phyloP scores from a whole-genome alignment of 129 eudicot species.

The Heracleum sosnowskyi region DNA sequence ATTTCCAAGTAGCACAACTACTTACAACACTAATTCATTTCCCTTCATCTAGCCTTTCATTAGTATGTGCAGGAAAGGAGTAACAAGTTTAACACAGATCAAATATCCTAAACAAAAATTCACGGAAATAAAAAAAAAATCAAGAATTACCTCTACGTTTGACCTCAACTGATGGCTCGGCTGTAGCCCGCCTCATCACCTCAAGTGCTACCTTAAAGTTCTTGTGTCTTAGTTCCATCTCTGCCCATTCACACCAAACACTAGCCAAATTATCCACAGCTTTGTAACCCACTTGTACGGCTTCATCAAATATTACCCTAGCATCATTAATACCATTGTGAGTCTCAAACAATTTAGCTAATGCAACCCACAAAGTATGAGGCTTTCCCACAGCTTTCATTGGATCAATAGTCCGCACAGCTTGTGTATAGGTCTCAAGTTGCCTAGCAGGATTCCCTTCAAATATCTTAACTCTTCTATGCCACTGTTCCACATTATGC shows the following conservation, averaged over 20 bases:
- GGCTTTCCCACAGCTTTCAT: slow-evolving; percentile 98
- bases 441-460: slow-evolving; percentile 80
- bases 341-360: slow-evolving; percentile 76
- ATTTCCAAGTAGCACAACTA: not conserved
- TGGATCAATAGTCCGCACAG: slow-evolving; percentile 89
- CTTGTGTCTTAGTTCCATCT: slow-evolving; percentile 80
- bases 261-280: slow-evolving; percentile 87
- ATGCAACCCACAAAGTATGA: slow-evolving; percentile 92
- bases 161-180: slow-evolving; percentile 90
- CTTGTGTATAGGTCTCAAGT: slow-evolving; percentile 79
- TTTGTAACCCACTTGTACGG: slow-evolving; percentile 90
- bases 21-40: not conserved
- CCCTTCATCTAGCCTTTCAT: not conserved
- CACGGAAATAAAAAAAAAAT: not conserved
- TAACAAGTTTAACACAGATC: not conserved
- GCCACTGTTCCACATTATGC: slow-evolving; percentile 97
- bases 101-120: not conserved
- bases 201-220: slow-evolving; percentile 71
- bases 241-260: slow-evolving; percentile 98
- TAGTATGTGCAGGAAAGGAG: not conserved
- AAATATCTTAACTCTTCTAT: slow-evolving; percentile 80
- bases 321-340: slow-evolving; percentile 80
- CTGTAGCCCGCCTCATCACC: slow-evolving; percentile 87
- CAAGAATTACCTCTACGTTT: slow-evolving; percentile 75
- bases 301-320: slow-evolving; percentile 81